Evolutionary conservation across 495 filamentous ascomycete species (phyloP), one percentile per base, ranked within the genome.

Genomic region (Penicillium coffeae): DNA sequence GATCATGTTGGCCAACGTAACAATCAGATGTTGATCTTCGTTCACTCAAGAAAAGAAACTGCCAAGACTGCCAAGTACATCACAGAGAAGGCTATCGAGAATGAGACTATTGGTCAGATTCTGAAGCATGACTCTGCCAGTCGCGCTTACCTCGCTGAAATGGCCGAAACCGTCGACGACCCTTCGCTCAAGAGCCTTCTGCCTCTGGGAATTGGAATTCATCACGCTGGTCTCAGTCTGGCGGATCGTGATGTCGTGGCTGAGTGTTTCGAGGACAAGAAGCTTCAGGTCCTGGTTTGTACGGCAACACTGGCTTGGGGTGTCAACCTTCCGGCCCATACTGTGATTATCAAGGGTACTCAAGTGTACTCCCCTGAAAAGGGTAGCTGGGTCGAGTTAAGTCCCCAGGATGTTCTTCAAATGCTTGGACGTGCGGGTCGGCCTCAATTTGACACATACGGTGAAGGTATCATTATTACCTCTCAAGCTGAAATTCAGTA

Each of bases 331-430:
- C 93, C 93, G 1, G 93, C 93, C 8, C 92, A 94, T 10, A 95
- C 93, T 2, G 93, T 99, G 19, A 79, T 99, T 44, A 99, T 99
- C 73, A 97, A 97, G 66, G 93, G 93, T 33, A 99, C 93, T 0
- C 90, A 96, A 62, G 85, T 97, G 33, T 99, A 99, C 65, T 97
- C 94, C 3, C 94, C 93, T 1, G 93, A 99, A 64, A 97, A 96
- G 69, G 93, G 93, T 70, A 91, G 88, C 63, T 99, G 93, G 91
- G 94, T 99, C 13, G 94, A 99, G 59, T 64, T 99, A 48, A 96
- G 90, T 56, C 93, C 94, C 9, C 93, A 99, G 60, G 93, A 99
- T 69, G 92, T 97, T 35, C 75, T 99, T 27, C 93, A 99, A 65
- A 99, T 99, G 93, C 83, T 99, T 54, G 93, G 93, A 56, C 90